These are phyloP conservation scores for Sporothrix mexicana DNA, from an alignment of 2,329 filamentous ascomycete genomes.

Conservation along the genomic window DNA sequence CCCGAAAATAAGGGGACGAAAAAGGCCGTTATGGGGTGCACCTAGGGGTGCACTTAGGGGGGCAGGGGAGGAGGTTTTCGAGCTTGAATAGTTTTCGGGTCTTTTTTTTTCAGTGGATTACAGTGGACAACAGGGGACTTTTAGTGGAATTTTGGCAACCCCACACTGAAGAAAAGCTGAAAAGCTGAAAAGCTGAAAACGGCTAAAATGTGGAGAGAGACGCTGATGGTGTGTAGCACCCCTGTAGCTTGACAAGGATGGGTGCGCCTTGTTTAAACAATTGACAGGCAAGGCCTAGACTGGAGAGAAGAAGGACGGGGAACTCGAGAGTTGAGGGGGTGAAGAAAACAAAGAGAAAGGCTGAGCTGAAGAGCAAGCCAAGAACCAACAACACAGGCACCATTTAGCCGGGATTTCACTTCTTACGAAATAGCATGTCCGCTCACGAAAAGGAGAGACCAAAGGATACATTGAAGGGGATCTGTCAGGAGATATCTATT, in stretches of 20 bases:
- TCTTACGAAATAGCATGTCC: no score
- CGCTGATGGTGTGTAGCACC: conserved; percentile 3
- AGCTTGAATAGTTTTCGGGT: neutral
- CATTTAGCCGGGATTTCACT: no score
- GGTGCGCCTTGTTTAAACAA: neutral
- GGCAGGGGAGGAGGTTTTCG: no score
- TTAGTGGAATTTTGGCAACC: neutral
- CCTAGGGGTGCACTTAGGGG: no score
- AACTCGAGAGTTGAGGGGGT: no score
- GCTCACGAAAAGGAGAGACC: no score
- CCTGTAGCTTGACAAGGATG: neutral
- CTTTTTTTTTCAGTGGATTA: neutral
- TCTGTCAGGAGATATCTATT: no score
- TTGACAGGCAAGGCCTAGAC: conserved; percentile 2
- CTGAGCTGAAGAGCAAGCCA: neutral
- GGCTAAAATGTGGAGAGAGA: neutral
- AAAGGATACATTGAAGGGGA: no score
- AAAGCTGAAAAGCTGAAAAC: neutral
- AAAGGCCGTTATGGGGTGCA: no score
- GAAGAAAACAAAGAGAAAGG: neutral
- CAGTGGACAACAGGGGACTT: neutral
- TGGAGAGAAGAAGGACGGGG: neutral
- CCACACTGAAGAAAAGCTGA: neutral
- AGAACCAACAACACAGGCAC: neutral
- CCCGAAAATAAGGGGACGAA: no score